These are phyloP conservation scores for Zymoseptoria crescenta DNA, from an alignment of 2,329 filamentous ascomycete species.

Conservation along the genomic window DNA sequence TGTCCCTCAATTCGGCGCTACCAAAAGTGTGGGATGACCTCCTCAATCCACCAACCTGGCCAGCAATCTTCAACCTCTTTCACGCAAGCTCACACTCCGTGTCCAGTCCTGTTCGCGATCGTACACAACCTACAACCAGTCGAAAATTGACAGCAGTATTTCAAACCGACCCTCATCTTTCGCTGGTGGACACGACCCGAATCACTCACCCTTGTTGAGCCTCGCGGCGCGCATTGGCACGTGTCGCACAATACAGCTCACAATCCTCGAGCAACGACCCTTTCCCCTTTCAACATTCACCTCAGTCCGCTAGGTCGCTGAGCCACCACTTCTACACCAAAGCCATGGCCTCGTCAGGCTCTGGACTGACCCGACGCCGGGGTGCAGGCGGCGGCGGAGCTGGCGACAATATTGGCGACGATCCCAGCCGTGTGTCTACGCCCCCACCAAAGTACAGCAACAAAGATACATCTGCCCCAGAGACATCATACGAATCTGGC, in stretches of 20 bases:
- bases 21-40: background rate
- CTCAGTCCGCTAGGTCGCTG: background rate
- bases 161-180: too few species aligned
- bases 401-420: conserved; percentile 55
- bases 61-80: background rate
- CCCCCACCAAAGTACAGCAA: conserved; percentile 54
- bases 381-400: conserved; percentile 54
- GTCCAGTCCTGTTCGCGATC: background rate
- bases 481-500: conserved; percentile 74
- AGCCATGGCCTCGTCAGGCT: conserved; percentile 61
- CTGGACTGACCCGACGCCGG: conserved; percentile 63
- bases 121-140: background rate
- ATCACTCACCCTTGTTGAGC: background rate
- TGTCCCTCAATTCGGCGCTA: background rate
- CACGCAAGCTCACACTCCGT: background rate
- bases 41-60: background rate
- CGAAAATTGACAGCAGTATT: background rate
- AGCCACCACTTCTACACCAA: conserved; percentile 6
- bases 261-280: background rate
- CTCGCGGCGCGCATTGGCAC: background rate
- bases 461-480: conserved; percentile 45
- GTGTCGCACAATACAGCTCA: background rate
- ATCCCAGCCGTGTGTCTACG: conserved; percentile 58
- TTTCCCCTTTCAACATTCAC: background rate
- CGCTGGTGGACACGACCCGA: background rate